phyloP scores from a whole-genome alignment of 192 early-diverging fungal genomes.

The Radiomyces spectabilis region DNA sequence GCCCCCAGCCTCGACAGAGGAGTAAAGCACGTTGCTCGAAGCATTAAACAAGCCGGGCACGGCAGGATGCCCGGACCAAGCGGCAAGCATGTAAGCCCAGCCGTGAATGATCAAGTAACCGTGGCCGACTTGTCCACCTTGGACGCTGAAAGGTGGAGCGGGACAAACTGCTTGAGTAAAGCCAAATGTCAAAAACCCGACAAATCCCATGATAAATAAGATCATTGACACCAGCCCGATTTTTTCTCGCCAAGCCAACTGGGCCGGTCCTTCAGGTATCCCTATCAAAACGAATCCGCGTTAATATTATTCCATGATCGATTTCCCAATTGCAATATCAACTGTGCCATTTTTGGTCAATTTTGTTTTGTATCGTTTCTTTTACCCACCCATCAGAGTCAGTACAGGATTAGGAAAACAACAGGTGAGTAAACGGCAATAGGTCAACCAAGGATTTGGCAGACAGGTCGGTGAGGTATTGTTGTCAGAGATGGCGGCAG shows the following conservation, averaged over 20 bases:
- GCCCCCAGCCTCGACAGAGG: constrained; percentile 47
- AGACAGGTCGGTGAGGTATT: constrained; percentile 4
- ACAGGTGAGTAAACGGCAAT: constrained; percentile 19
- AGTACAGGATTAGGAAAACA: constrained; percentile 16
- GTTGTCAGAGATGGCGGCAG: background rate
- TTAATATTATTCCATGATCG: too few species aligned
- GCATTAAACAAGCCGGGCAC: constrained; percentile 35
- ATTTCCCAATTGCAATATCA: too few species aligned
- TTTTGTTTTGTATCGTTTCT: background rate
- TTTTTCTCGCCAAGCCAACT: constrained; percentile 71
- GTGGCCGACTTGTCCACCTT: constrained; percentile 35
- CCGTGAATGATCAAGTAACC: constrained; percentile 55
- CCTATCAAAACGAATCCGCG: constrained; percentile 35
- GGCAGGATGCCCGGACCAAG: constrained; percentile 30
- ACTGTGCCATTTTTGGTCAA: too few species aligned
- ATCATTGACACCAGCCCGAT: constrained; percentile 69
- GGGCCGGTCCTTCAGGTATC: constrained; percentile 37
- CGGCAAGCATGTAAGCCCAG: constrained; percentile 49
- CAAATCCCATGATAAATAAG: constrained; percentile 44
- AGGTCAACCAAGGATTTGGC: constrained; percentile 16
- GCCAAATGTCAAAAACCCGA: constrained; percentile 73
- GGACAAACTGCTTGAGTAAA: constrained; percentile 45
- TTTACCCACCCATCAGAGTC: constrained; percentile 13
- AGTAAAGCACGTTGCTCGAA: constrained; percentile 43
- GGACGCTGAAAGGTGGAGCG: constrained; percentile 25